Base-by-base conservation (phyloP, 352 stramenopile species). In the Blastocystis sp. region DNA sequence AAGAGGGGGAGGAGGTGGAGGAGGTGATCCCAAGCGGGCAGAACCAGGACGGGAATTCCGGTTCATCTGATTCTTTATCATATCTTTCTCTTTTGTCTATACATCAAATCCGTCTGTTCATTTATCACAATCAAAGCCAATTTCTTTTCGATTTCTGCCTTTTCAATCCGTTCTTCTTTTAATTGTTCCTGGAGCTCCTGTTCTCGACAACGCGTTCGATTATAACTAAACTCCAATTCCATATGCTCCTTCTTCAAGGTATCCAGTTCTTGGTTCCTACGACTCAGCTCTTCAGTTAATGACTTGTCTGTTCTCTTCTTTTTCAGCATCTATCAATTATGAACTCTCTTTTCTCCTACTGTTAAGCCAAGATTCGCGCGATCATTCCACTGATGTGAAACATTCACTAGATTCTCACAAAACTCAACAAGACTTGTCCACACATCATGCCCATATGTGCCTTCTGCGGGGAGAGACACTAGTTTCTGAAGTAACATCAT, bases 161-260 rank as follows among this genome's bases (percentile, higher is more conserved):
- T 92, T n/a, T 91, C 81, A 24, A 93, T 91, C 0, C 22, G 19
- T 19, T 35, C 27, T n/a, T 17, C 19, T 1, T 60, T 35, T 24
- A 53, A 27, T 30, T 59, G 13, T 15, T 64, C 70, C 9, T 51
- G n/a, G 2, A 81, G 53, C 27, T 81, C 70, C 48, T 81, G 44
- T 56, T 81, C 70, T n/a, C 48, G 37, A 60, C 70, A 81, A 22
- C 70, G 42, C 3, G 35, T 60, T 19, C 48, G 40, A 42, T 81
- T 81, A n/a, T 64, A 81, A 11, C 11, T 7, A 19, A 81, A 33
- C 27, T 81, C 35, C 15, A 81, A 40, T n/a, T 84, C 91, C 53
- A 94, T 90, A 30, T 92, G 95, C 84, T 93, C 94, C 69, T 94
- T 92, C 82, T 95, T 93, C 2, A 96, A 90, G 58, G 94, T 93